Percentiles rank a stretch among this genome's conserved stretches.
These are phyloP conservation scores for Taphrina confusa DNA, from an alignment of 1,139 yeast genomes.

Conservation along the genomic window DNA sequence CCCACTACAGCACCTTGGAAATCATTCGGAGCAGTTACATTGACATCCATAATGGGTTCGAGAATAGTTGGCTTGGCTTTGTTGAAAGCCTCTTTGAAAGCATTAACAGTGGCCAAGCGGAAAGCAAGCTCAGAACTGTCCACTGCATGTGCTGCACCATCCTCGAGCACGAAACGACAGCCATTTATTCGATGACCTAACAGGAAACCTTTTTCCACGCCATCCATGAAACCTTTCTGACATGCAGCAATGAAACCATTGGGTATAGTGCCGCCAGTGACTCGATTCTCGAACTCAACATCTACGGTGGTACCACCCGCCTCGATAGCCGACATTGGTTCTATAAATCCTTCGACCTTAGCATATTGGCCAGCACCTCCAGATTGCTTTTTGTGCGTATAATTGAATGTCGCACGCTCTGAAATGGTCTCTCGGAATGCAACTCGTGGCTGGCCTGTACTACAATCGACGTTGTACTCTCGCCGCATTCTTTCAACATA, in stretches of 20 bases:
- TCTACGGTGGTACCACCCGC: constrained; percentile 49
- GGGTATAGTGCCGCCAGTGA: constrained; percentile 96
- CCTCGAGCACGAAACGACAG: constrained; percentile 87
- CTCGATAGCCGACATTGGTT: constrained; percentile 55
- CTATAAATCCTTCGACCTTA: constrained; percentile 85
- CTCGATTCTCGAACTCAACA: constrained; percentile 77
- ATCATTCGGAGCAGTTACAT: constrained; percentile 91
- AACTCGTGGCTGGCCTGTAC: constrained; percentile 96
- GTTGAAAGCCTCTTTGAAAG: constrained; percentile 87
- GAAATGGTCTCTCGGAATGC: constrained; percentile 94
- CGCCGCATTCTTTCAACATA: constrained; percentile 97
- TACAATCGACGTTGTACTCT: constrained; percentile 94
- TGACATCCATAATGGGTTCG: constrained; percentile 94
- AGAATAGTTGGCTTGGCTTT: constrained; percentile 81
- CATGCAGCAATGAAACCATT: constrained; percentile 94
- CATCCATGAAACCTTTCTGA: constrained; percentile 89
- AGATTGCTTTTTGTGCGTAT: constrained; percentile 94
- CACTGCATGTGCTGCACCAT: constrained; percentile 96
- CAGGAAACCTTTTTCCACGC: constrained; percentile 93
- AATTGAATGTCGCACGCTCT: constrained; percentile 75
- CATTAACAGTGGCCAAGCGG: constrained; percentile 87
- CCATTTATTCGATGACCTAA: constrained; percentile 93
- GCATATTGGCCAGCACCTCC: constrained; percentile 99
- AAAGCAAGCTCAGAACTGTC: constrained; percentile 96
- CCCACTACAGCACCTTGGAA: constrained; percentile 95